Base-by-base conservation (phyloP, 164 flowering plant genomes). In the Paratinospora sagittata region DNA sequence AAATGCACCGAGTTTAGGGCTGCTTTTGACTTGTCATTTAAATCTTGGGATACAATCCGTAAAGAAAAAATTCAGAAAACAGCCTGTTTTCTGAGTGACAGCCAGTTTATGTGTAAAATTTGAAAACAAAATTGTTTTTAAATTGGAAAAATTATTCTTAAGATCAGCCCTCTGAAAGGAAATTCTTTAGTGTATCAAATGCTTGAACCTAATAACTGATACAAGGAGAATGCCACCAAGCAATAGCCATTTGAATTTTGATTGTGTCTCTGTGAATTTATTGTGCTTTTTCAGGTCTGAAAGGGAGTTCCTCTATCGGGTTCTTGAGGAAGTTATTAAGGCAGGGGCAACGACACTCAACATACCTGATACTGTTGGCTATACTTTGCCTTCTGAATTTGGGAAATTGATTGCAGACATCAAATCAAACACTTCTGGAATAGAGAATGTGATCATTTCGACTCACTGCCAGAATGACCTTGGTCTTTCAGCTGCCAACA, bases 391-490 rank as follows among this genome's bases (percentile, higher is more conserved):
- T 2, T 27, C 0, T 71, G 99, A 96, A 73, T 96, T 86, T 81
- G 97, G 95, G 41, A 72, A 85, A 61, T 76, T 93, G 80, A 93
- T 96, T 77, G 85, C 91, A 75, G 98, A 93, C 70, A 90, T 93
- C 72, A 96, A 89, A 80, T 79, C 89, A 36, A 96, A 96, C 76
- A 96, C 97, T 16, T 85, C 85, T 63, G 98, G 98, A 70, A 85
- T 91, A 68, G 98, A 96, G 43, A 86, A 90, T 80, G 98, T 90
- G 70, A 81, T 96, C 52, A 93, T 96, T 70, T 96, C 99, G 17
- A 93, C 99, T 1, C 99, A 96, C 76, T 96, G 99, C 78, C 99
- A 93, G 73, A 91, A 96, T 83, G 98, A 96, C 77, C 99, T 93
- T 75, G 99, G 98, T 61, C 99, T 93, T 80, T 81, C 99, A 36